Base-by-base conservation (phyloP, 139 green algal species). In the Coccomyxa sp. region DNA sequence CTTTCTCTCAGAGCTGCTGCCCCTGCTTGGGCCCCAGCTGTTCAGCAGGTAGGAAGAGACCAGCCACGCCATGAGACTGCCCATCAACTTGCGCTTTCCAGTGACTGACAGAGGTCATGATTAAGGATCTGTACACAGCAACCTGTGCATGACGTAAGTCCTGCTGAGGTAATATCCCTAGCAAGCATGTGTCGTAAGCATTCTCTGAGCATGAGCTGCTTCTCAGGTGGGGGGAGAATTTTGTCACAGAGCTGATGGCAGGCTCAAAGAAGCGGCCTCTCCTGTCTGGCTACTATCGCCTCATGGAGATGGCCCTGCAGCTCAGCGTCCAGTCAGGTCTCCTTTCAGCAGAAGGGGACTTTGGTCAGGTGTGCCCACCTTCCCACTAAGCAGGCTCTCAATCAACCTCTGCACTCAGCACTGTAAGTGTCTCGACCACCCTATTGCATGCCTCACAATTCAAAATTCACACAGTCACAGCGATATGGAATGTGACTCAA, bases 281-380 rank as follows among this genome's bases (percentile, higher is more conserved):
- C 34, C 73, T 83, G 39, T 73, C 39, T 7, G 79, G 79, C 34
- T 83, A 76, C 58, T 83, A 83, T 35, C 58, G 64, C 7, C 55
- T 83, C 55, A 33, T 83, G 73, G 41, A 38, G 1, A 39, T 55
- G 6, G 70, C 39, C 12, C 40, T 83, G 79, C 31, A 40, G 16
- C 39, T 76, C 12, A 33, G 40, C 16, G 71, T 36, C 3, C 8
- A 40, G 5, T 39, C 39, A n/a, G 78, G 70, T 2, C 1, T 78
- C n/a, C 54, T 82, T 34, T 31, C 64, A 64, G 18, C 22, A 6
- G 18, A 64, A 6, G 50, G 50, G 27, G 50, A n/a, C n/a, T n/a
- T n/a, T n/a, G n/a, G n/a, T n/a, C n/a, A n/a, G n/a, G n/a, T n/a
- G n/a, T n/a, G n/a, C n/a, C n/a, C n/a, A n/a, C n/a, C n/a, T n/a